Evolutionary conservation across 441 rosid species (phyloP).

Genomic region (Cnidoscolus chayamansa): DNA sequence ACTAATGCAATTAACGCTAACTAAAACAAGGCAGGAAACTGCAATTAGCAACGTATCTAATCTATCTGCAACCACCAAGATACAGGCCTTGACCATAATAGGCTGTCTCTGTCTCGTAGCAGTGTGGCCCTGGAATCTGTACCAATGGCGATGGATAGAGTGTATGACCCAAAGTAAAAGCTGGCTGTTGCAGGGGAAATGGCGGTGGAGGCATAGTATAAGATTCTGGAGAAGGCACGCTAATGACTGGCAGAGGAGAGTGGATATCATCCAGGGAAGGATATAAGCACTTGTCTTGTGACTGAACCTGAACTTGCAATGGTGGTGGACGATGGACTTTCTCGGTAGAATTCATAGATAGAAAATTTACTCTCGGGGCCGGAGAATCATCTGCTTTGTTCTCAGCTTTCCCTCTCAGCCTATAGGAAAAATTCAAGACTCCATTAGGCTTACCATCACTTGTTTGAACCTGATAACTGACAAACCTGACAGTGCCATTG

Average conservation of each 20-base stretch:
- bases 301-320: background rate
- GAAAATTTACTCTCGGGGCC: background rate
- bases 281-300: conserved; percentile 11
- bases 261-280: conserved; percentile 26
- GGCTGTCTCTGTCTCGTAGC: background rate
- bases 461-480: conserved; percentile 34
- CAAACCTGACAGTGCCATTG: conserved; percentile 28
- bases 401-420: conserved; percentile 18
- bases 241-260: conserved; percentile 4
- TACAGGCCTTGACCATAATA: background rate
- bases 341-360: background rate
- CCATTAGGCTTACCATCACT: conserved; percentile 41
- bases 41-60: background rate
- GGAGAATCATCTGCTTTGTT: background rate
- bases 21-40: too few species aligned
- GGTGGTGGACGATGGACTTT: conserved; percentile 22
- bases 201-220: background rate
- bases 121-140: background rate
- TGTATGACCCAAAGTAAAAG: background rate
- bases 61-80: background rate
- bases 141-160: background rate
- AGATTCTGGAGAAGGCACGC: background rate
- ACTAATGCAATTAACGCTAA: too few species aligned
- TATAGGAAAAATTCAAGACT: conserved; percentile 37
- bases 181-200: background rate